These are phyloP conservation scores for Melampsora americana DNA, from an alignment of 1,284 basidiomycete genomes.

Conservation along the genomic window DNA sequence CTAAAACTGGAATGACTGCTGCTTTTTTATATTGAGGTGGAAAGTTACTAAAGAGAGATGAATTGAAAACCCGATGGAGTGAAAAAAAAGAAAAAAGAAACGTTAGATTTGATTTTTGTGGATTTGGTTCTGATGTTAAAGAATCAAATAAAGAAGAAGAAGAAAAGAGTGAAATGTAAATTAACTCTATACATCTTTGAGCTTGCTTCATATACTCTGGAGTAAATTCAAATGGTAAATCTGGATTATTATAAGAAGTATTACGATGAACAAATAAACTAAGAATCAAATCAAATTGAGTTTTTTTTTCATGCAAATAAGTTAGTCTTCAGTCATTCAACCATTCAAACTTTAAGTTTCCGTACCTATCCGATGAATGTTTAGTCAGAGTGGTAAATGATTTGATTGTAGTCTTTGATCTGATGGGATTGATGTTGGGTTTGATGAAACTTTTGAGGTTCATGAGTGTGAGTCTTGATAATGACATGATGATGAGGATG, in stretches of 20 bases:
- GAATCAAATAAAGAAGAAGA: neutral
- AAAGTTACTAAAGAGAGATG: constrained; percentile 81
- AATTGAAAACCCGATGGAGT: neutral
- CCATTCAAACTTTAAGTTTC: too few relatives aligned
- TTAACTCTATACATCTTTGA: constrained; percentile 56
- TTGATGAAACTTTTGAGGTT: too few relatives aligned
- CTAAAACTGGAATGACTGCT: constrained; percentile 92
- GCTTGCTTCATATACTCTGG: constrained; percentile 77
- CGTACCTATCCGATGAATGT: too few relatives aligned
- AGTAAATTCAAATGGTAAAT: constrained; percentile 81
- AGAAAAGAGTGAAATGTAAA: neutral
- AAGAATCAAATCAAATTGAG: neutral
- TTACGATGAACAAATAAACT: constrained; percentile 44
- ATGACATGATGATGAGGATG: too few relatives aligned
- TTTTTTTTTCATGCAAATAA: too few relatives aligned
- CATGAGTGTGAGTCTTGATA: too few relatives aligned
- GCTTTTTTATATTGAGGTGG: constrained; percentile 93
- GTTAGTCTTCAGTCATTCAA: too few relatives aligned
- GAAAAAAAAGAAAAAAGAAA: neutral
- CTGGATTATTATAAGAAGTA: constrained; percentile 37
- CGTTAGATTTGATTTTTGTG: too few relatives aligned
- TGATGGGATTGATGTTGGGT: too few relatives aligned
- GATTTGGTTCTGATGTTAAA: neutral
- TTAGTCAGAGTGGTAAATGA: too few relatives aligned
- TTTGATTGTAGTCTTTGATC: too few relatives aligned